phyloP scores from a whole-genome alignment of 139 green algal species.

The Chlamydomonas sp. region DNA sequence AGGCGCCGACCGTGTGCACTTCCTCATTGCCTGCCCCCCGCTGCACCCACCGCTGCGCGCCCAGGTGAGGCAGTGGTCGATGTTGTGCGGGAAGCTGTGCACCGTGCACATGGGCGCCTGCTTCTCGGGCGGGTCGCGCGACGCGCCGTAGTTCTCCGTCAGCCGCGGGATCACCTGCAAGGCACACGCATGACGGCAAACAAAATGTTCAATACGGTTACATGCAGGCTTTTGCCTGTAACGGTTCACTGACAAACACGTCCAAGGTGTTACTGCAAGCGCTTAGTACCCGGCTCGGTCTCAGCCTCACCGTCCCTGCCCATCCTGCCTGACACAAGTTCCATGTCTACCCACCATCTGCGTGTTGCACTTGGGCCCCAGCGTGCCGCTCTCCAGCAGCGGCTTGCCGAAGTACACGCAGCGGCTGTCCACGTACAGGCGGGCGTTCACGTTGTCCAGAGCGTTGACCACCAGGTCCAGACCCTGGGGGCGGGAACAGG shows the following conservation, averaged over 20 bases:
- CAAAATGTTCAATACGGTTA: too few species aligned
- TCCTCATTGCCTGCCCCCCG: not conserved
- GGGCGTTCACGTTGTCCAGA: conserved; percentile 97
- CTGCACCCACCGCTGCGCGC: conserved; percentile 55
- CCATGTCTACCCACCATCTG: conserved; percentile 56
- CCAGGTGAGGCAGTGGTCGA: conserved; percentile 97
- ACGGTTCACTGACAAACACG: too few species aligned
- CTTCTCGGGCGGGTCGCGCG: conserved; percentile 92
- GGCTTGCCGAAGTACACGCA: conserved; percentile 99
- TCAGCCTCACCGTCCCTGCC: too few species aligned
- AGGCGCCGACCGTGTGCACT: too few species aligned
- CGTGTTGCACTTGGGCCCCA: conserved; percentile 99
- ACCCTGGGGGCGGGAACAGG: conserved; percentile 2
- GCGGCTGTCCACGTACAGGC: conserved; percentile 85
- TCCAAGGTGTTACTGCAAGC: too few species aligned
- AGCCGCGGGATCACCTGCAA: conserved; percentile 88
- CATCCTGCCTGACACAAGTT: not conserved
- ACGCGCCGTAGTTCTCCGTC: conserved; percentile 98
- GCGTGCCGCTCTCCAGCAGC: conserved; percentile 95
- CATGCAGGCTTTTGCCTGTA: too few species aligned
- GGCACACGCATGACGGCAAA: conserved; percentile 33
- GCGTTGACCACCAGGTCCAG: conserved; percentile 96
- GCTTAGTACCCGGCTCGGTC: too few species aligned
- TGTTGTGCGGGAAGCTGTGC: conserved; percentile 99
- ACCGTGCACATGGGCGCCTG: conserved; percentile 99